These are phyloP conservation scores for Pseudovirgaria hyperparasitica DNA, from an alignment of 2,329 filamentous ascomycete species.

Conservation along the genomic window DNA sequence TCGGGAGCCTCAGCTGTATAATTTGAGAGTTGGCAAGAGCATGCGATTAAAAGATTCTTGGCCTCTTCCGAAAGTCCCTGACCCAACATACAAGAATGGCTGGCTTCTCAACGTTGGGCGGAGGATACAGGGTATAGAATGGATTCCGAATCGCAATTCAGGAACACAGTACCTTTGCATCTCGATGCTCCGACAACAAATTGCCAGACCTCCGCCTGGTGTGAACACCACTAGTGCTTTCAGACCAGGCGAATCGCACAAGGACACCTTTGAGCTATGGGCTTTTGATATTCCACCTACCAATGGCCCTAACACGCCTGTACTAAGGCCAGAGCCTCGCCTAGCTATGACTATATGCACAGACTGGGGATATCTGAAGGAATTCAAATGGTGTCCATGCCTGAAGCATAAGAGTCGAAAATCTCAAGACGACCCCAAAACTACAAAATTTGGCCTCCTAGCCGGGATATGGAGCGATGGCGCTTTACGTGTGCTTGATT, in stretches of 20 bases:
- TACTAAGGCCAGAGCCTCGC: constrained; percentile 27
- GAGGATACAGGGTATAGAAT: constrained; percentile 37
- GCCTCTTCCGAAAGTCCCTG: constrained; percentile 12
- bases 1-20: constrained; percentile 29
- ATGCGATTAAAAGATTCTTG: constrained; percentile 36
- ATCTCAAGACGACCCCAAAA: constrained; percentile 17
- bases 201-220: constrained; percentile 11
- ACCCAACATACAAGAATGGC: constrained; percentile 19
- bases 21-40: constrained; percentile 27
- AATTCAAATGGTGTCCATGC: constrained; percentile 45
- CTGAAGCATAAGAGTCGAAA: constrained; percentile 11
- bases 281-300: constrained; percentile 31
- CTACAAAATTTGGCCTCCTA: constrained; percentile 36
- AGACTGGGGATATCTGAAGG: constrained; percentile 43
- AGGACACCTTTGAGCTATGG: constrained; percentile 47
- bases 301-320: constrained; percentile 32
- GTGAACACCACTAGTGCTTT: constrained; percentile 31
- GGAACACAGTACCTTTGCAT: constrained; percentile 42
- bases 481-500: constrained; percentile 38
- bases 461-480: constrained; percentile 49
- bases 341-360: constrained; percentile 41
- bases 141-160: constrained; percentile 28
- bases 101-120: constrained; percentile 47
- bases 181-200: constrained; percentile 16
- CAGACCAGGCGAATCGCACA: constrained; percentile 33